Conservation (phyloP, 2,329 filamentous ascomycete genomes). For the Phyllosticta ampelicida region DNA sequence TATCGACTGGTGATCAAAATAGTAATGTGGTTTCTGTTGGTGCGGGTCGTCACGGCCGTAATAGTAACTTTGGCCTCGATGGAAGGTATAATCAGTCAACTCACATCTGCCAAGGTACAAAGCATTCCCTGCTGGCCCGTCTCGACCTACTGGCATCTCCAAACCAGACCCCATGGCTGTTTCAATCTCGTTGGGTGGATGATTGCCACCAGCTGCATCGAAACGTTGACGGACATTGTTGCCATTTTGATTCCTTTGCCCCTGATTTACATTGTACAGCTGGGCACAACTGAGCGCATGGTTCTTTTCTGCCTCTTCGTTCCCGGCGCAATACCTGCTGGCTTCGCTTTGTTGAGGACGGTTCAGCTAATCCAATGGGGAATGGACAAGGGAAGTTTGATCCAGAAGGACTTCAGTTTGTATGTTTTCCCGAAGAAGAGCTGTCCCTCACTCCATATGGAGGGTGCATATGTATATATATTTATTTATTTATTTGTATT, state of each 20-base stretch:
- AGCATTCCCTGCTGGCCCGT: slow-evolving; percentile 3
- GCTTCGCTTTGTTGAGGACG: background rate
- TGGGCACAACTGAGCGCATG: background rate
- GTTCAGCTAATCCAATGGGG: background rate
- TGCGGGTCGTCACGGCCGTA: background rate
- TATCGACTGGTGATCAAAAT: background rate
- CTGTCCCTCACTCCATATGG: too few relatives aligned
- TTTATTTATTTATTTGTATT: too few relatives aligned
- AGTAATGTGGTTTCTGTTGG: background rate
- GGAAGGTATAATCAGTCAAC: background rate
- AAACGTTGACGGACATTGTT: background rate
- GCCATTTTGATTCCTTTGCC: background rate
- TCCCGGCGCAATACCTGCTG: background rate
- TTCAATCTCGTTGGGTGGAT: background rate
- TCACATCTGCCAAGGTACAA: background rate
- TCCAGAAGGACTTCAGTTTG: background rate
- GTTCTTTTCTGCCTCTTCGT: background rate
- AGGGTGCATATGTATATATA: too few relatives aligned
- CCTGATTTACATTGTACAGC: background rate
- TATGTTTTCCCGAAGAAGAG: background rate
- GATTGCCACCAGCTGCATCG: background rate
- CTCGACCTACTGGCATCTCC: background rate
- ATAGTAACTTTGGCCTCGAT: background rate
- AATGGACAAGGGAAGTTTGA: too few relatives aligned
- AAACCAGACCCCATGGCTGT: background rate